Base-by-base conservation (phyloP, 768 basidiomycete species). In the Suillus lakei region DNA sequence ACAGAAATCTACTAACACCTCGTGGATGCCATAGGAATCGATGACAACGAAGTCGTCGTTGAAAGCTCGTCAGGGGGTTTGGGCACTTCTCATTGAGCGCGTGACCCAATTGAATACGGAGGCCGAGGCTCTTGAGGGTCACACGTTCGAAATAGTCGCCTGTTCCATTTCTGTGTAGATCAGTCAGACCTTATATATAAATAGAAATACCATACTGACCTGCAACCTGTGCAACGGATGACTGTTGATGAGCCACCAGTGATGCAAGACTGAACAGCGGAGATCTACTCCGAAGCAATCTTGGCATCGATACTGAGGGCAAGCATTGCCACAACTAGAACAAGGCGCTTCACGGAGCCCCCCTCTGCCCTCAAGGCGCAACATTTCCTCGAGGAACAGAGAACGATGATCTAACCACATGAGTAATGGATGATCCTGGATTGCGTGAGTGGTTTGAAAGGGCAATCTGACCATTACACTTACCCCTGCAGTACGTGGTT, bases 361-460 rank as follows among this genome's bases (percentile, higher is more conserved):
- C 2, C 65, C 65, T 26, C 61, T 39, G 26, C 65, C 65, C n/a
- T 66, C 65, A 9, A 62, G 53, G 4, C 61, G 23, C 12, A 66
- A 30, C 43, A 66, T 46, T n/a, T 66, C 65, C n/a, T 66, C 26
- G 10, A 66, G 65, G 38, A 43, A 66, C 13, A 54, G 4, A 18
- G 50, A 32, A 15, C 61, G 41, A 36, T 66, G 51, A 1, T 38
- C 26, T 26, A 66, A n/a, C 64, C 64, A 66, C 18, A 51, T 34
- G 2, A 66, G 30, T 18, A 41, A 13, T 16, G 60, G 60, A 23
- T 61, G 21, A 28, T 61, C 60, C 60, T 61, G 32, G 8, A 38
- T 43, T 41, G 15, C 39, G 16, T 75, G 2, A 82, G 73, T 7
- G 81, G 72, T 62, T 82, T 78, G 21, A 65, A 8, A 23, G 68